Evolutionary conservation across 2,329 filamentous ascomycete genomes (phyloP).

Genomic region (Nothopassalora personata): DNA sequence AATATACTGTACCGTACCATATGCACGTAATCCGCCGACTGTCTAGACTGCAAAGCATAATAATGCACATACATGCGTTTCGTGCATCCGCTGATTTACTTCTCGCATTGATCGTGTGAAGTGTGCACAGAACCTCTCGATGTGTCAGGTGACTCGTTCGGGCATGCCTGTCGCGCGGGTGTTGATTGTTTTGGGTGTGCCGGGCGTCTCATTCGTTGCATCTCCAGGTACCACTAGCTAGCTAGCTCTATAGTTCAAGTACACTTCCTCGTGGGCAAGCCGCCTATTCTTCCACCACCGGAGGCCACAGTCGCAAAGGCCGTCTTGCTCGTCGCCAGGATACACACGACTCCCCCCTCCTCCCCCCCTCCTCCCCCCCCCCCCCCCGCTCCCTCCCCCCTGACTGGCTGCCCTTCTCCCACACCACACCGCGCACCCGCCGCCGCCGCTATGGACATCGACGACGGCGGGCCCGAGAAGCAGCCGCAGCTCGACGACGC

Average conservation of each 20-base stretch:
- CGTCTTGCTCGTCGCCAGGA: neutral
- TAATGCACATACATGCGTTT: neutral
- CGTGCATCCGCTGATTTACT: neutral
- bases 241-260: too few relatives aligned
- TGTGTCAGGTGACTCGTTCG: neutral
- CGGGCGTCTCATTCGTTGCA: neutral
- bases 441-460: slow-evolving; percentile 19
- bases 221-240: too few relatives aligned
- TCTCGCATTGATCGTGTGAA: neutral
- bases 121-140: neutral
- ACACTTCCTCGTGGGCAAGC: too few relatives aligned
- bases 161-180: neutral
- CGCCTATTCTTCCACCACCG: neutral
- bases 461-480: slow-evolving; percentile 14
- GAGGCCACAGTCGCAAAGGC: neutral
- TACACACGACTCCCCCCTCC: too few relatives aligned
- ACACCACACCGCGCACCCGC: neutral
- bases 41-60: too few relatives aligned
- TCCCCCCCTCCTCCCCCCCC: too few relatives aligned
- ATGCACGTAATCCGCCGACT: neutral
- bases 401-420: too few relatives aligned
- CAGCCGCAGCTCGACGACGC: slow-evolving; percentile 41
- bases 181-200: neutral
- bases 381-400: too few relatives aligned
- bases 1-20: neutral